phyloP scores from a whole-genome alignment of 2,329 filamentous ascomycete species.

The Ascochyta viciae-villosae region DNA sequence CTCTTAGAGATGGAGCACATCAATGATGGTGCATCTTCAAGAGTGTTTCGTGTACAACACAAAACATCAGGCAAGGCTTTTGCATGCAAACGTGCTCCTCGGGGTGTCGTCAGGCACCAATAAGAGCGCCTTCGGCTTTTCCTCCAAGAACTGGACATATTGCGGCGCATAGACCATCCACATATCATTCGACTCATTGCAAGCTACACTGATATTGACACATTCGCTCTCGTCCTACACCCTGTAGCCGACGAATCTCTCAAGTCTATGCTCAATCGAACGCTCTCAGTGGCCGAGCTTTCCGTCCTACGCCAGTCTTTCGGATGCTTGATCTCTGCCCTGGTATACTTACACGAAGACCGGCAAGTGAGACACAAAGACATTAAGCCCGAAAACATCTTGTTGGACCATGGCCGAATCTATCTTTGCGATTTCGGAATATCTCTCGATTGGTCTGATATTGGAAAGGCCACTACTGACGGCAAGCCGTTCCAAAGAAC shows the following conservation, averaged over 20 bases:
- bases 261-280: background rate
- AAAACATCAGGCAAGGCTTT: background rate
- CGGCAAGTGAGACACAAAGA: background rate
- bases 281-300: background rate
- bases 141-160: background rate
- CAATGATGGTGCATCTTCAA: background rate
- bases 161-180: background rate
- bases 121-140: background rate
- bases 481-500: background rate
- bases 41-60: background rate
- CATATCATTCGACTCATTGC: background rate
- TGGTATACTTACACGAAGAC: background rate
- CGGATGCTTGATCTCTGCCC: background rate
- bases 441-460: background rate
- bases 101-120: background rate
- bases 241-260: slow-evolving; percentile 1
- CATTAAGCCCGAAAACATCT: slow-evolving; percentile 1
- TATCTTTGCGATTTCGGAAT: slow-evolving; percentile 5
- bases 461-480: background rate
- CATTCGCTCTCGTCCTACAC: background rate
- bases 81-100: background rate
- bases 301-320: background rate
- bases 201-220: background rate
- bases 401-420: background rate
- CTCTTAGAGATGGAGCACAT: background rate